A percentile compares a stretch with the other conserved stretches of the same genome.
These are phyloP conservation scores for Obelidium mucronatum DNA, from an alignment of 192 early-diverging fungal species.

Conservation along the genomic window DNA sequence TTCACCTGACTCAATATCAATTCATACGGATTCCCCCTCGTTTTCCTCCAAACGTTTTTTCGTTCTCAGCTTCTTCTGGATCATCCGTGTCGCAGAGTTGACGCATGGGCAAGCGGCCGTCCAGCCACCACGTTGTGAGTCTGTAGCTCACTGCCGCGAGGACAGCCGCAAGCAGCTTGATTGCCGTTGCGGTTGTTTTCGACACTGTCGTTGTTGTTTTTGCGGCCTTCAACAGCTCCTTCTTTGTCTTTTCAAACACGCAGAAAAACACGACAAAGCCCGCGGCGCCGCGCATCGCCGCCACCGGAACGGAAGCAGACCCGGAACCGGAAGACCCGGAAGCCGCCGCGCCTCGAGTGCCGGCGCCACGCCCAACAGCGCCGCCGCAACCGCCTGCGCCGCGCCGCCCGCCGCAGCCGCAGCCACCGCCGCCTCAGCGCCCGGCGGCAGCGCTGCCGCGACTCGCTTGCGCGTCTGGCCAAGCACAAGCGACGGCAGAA, in stretches of 20 bases:
- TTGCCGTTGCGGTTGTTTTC: neutral
- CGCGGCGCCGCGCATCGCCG: constrained; percentile 12
- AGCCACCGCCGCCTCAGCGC: neutral
- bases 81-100: neutral
- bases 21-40: constrained; percentile 5
- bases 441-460: neutral
- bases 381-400: neutral
- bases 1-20: neutral
- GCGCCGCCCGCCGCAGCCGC: neutral
- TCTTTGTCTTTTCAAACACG: neutral
- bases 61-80: neutral
- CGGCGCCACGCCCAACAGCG: neutral
- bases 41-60: constrained; percentile 1
- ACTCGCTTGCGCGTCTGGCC: constrained; percentile 14
- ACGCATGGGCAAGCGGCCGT: constrained; percentile 2
- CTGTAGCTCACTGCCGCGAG: constrained; percentile 11
- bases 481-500: constrained; percentile 11
- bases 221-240: neutral
- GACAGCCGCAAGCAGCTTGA: neutral
- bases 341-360: constrained; percentile 1
- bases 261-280: constrained; percentile 23
- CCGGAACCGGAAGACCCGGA: neutral
- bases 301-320: neutral
- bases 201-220: neutral
- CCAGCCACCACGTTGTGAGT: constrained; percentile 4